Conservation (phyloP, 129 eudicot species). For the Centrapalus pauciflorus region DNA sequence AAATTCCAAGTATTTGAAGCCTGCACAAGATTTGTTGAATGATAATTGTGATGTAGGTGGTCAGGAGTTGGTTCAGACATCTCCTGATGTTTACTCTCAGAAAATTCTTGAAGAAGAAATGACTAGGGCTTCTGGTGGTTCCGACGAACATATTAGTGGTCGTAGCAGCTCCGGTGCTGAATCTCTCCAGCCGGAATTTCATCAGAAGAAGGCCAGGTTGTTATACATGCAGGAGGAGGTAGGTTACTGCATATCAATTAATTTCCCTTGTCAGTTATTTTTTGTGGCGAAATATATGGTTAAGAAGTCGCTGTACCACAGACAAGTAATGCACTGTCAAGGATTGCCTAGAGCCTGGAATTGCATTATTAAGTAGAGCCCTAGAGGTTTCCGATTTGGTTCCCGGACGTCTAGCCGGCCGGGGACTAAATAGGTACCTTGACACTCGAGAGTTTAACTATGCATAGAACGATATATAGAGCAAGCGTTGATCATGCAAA, state of each 20-base stretch:
- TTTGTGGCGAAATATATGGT: too few relatives aligned
- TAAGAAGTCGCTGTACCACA: too few relatives aligned
- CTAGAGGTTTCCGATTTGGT: too few relatives aligned
- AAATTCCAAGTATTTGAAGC: slow-evolving; percentile 66
- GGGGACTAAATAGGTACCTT: too few relatives aligned
- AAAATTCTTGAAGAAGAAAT: slow-evolving; percentile 34
- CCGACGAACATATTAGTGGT: slow-evolving; percentile 31
- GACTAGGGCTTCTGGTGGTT: slow-evolving; percentile 29
- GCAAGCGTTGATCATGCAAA: too few relatives aligned
- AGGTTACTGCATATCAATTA: neutral
- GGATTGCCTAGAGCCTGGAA: too few relatives aligned
- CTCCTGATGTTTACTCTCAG: slow-evolving; percentile 34
- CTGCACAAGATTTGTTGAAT: slow-evolving; percentile 61
- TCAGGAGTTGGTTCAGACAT: slow-evolving; percentile 21
- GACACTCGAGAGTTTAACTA: too few relatives aligned
- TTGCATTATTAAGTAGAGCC: too few relatives aligned
- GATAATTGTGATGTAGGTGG: slow-evolving; percentile 39
- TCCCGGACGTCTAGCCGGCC: too few relatives aligned
- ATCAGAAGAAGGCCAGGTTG: slow-evolving; percentile 61
- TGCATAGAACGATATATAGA: too few relatives aligned
- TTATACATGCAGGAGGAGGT: slow-evolving; percentile 84
- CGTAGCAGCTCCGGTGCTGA: slow-evolving; percentile 33
- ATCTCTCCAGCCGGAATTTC: slow-evolving; percentile 44
- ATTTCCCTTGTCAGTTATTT: neutral
- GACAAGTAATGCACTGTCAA: too few relatives aligned